Base-by-base conservation (phyloP, 2,329 filamentous ascomycete genomes). In the Sporothrix brunneoviolacea region DNA sequence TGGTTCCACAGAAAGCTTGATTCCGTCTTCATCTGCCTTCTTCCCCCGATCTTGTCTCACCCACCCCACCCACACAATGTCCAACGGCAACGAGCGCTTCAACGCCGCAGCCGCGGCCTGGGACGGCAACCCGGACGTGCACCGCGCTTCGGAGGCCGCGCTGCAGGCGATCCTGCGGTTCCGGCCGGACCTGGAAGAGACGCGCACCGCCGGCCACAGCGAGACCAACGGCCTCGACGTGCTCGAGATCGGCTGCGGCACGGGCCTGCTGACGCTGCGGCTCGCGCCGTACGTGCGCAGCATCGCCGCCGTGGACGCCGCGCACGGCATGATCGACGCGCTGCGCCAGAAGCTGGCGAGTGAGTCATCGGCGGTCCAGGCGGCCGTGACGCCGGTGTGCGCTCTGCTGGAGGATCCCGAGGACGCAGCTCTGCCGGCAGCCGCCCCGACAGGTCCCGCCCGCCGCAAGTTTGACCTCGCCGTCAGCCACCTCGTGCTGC, bases 181-280 rank as follows among this genome's bases (percentile, higher is more conserved):
- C 36, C 60, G 72, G 4, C 68, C 70, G 1, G 61, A 53, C 27
- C 55, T 62, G 47, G 60, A 60, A n/a, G 58, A 61, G 1, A 18
- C 44, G 2, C 49, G 28, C 0, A 32, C 33, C 8, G 15, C 19
- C 8, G n/a, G 16, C 8, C n/a, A n/a, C n/a, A n/a, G n/a, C n/a
- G n/a, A n/a, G n/a, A 33, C 33, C 1, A 18, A 58, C 7, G 50
- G 56, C 46, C 32, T 72, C 27, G 67, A 76, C 50, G 68, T 80
- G 8, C 71, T 81, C 3, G 77, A 80, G 61, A 70, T 80, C n/a
- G 77, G 77, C 46, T 78, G 75, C 55, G 77, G 77, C 43, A 80
- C 77, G 4, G 77, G 77, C 8, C 68, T 79, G 0, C 68, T 81
- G 19, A 75, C 73, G 9, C 66, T 76, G 42, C 65, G 63, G 8